Base-by-base conservation (phyloP, 768 basidiomycete species). In the Auriscalpium vulgare region DNA sequence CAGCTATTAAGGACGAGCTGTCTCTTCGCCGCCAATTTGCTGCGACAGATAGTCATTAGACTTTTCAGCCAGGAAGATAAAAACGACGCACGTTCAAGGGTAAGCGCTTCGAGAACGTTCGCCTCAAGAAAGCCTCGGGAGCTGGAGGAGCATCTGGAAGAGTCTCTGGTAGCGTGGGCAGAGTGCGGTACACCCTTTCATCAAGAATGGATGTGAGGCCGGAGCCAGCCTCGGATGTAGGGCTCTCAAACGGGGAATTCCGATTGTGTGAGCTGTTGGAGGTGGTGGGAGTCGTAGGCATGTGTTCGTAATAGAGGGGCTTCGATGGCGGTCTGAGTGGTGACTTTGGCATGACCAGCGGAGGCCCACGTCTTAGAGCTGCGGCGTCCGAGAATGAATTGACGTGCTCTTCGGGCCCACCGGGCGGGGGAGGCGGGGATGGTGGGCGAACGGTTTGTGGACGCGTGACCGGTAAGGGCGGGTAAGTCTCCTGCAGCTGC, bases 171-270 rank as follows among this genome's bases (percentile, higher is more conserved):
- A 47, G n/a, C 29, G 47, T 48, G 17, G 45, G 47, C 8, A 37
- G 17, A n/a, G 44, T 50, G 51, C 35, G 47, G 40, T 10, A 43
- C 29, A 37, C 16, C 16, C 21, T 10, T 82, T 83, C 67, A 71
- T 68, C 63, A 79, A 78, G 67, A 68, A 70, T 56, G 75, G 74
- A 11, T 65, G 75, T 10, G 78, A 81, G 7, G n/a, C 45, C 51
- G 10, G 54, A 46, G n/a, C 56, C 37, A 19, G 8, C 29, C 16
- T 40, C 53, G n/a, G 50, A 51, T 17, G 29, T 19, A 1, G 56
- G 48, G 47, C 29, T 23, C 21, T 21, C 29, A 8, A 55, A 29
- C 14, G 17, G 36, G 4, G 57, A 54, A 34, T 38, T 38, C 11
- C 34, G 50, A 19, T 35, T 17, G 13, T 44, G 56, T 21, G 50